These are phyloP conservation scores for Sinapis alba DNA, from an alignment of 441 rosid genomes.

Conservation along the genomic window DNA sequence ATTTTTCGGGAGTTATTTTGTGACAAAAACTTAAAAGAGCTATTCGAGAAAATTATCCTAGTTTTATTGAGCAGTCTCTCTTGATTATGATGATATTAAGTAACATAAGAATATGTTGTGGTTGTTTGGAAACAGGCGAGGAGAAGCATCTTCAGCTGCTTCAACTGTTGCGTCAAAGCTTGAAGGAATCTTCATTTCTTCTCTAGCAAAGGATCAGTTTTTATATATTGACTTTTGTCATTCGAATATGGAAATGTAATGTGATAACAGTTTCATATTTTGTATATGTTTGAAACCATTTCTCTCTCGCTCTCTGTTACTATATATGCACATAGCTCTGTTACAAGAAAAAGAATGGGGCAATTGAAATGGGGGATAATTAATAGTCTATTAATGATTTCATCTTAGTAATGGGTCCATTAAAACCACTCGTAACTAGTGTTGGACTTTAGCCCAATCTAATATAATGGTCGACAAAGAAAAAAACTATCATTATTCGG, in stretches of 20 bases:
- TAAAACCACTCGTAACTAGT: too few relatives aligned
- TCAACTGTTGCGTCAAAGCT: constrained; percentile 88
- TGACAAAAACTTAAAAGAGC: too few relatives aligned
- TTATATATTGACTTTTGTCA: constrained; percentile 20
- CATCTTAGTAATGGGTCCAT: too few relatives aligned
- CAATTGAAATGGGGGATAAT: too few relatives aligned
- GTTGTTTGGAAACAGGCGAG: constrained; percentile 55
- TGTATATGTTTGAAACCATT: constrained; percentile 19
- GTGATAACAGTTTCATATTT: not conserved
- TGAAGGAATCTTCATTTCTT: constrained; percentile 43
- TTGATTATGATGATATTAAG: not conserved
- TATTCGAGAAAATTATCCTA: too few relatives aligned
- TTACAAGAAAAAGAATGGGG: too few relatives aligned
- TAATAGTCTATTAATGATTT: too few relatives aligned
- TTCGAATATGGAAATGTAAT: constrained; percentile 15
- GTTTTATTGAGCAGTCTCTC: not conserved
- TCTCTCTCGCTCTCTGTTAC: not conserved
- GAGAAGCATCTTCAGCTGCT: constrained; percentile 84
- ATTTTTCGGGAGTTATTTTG: too few relatives aligned
- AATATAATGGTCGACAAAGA: too few relatives aligned
- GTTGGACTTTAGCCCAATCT: too few relatives aligned
- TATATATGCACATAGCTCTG: not conserved
- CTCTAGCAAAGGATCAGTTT: constrained; percentile 1
- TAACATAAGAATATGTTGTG: constrained; percentile 10
- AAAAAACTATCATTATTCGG: too few relatives aligned